Evolutionary conservation across 768 basidiomycete genomes (phyloP), one percentile per base, ranked within the genome.

Genomic region (Mycena metata): DNA sequence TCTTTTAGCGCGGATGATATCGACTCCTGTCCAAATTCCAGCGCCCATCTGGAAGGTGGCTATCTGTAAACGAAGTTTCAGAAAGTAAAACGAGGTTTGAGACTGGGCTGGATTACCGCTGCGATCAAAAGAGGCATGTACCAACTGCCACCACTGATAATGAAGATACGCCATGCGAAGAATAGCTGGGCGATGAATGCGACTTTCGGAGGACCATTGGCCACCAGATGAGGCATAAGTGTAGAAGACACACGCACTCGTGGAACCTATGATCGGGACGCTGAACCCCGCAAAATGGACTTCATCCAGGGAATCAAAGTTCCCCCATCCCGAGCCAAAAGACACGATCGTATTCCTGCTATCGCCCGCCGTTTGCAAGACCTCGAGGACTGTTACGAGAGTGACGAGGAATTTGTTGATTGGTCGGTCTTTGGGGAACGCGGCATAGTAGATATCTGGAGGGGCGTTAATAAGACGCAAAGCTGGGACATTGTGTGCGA

Each of bases 381-480:
- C 64, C 33, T 75, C 72, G 10, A 60, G 56, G 16, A 75, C 7
- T 49, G 69, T 64, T 36, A 72, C 61, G 36, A 67, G 58, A 17
- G 26, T 45, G 39, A 75, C 72, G 19, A 75, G 35, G 10, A 19
- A 21, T 45, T 71, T 75, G 21, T 50, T 67, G 26, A 56, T 5
- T 11, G 7, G 23, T 10, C 54, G 50, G 59, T 75, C 72, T 41
- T 60, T 70, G 10, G 69, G 83, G 81, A 46, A 78, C 79, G 72
- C 78, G 79, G 56, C 80, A 78, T 19, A 86, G 85, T 66, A 66
- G 1, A 66, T 16, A 39, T 58, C 60, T 60, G 43, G 1, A 19
- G 9, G 19, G 5, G 36, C 1, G 30, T 39, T 55, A 0, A 54
- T 13, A 35, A 36, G 15, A 7, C 3, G 26, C 3, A 21, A 12